phyloP scores from a whole-genome alignment of 257 asterid genomes.

The Henckelia pumila region DNA sequence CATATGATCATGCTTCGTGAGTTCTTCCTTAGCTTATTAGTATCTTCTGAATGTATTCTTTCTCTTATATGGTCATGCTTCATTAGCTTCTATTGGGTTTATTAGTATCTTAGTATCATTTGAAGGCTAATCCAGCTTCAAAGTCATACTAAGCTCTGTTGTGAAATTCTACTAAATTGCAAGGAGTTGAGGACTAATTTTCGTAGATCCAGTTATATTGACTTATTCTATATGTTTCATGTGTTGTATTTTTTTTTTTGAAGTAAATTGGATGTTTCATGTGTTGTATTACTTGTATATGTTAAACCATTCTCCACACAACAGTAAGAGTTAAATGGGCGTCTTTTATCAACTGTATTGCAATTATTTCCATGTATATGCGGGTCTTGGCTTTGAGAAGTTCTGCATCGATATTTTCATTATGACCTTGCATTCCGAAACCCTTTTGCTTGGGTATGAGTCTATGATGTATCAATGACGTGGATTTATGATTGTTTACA shows the following conservation, averaged over 20 bases:
- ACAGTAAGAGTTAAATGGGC: not conserved
- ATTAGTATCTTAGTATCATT: constrained; percentile 16
- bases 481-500: no score
- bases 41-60: constrained; percentile 12
- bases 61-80: constrained; percentile 40
- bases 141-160: constrained; percentile 9
- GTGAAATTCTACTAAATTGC: constrained; percentile 14
- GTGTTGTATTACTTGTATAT: not conserved
- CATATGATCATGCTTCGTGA: constrained; percentile 82
- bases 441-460: no score
- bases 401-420: no score
- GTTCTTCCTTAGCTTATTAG: constrained; percentile 28
- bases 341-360: no score
- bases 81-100: constrained; percentile 47
- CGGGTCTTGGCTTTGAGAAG: no score
- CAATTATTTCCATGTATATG: no score
- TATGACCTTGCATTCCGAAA: no score
- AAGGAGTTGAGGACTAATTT: not conserved
- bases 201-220: not conserved
- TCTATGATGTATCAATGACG: no score
- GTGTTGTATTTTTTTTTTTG: no score
- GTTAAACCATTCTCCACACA: not conserved
- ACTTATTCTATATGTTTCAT: constrained; percentile 7
- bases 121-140: constrained; percentile 6
- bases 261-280: no score